Conservation (phyloP, 2,329 filamentous ascomycete genomes). For the Sclerotiophoma versabilis region DNA sequence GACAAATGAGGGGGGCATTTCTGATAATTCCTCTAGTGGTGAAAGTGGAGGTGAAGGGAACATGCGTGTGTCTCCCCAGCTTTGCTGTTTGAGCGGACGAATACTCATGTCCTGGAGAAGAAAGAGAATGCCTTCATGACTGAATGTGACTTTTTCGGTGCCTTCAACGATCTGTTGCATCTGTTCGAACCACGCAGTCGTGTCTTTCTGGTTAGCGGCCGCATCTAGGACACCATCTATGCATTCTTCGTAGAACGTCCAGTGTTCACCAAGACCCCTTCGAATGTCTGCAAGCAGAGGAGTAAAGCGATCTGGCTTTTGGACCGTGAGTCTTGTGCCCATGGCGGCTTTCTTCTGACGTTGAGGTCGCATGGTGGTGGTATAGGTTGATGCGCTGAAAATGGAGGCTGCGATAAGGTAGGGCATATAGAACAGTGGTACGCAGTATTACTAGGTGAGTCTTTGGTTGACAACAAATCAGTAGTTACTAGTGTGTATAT, state of each 20-base stretch:
- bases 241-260: slow-evolving; percentile 26
- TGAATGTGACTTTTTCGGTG: not conserved
- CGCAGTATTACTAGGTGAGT: not conserved
- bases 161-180: slow-evolving; percentile 16
- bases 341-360: not conserved
- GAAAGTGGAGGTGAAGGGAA: slow-evolving; percentile 75
- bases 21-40: slow-evolving; percentile 41
- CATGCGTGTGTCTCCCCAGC: slow-evolving; percentile 73
- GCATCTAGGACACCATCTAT: slow-evolving; percentile 11
- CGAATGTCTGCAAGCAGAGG: slow-evolving; percentile 19
- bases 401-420: not conserved
- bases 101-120: slow-evolving; percentile 18
- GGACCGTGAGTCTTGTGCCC: not conserved
- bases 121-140: slow-evolving; percentile 24
- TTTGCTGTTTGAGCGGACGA: not conserved
- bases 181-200: slow-evolving; percentile 22
- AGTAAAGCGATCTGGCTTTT: not conserved
- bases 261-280: slow-evolving; percentile 18
- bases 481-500: not conserved
- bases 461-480: not conserved
- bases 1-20: not conserved
- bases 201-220: slow-evolving; percentile 2
- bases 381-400: not conserved
- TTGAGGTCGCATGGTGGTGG: not conserved
- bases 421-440: not conserved